A percentile compares a stretch with the other conserved stretches of the same genome.
These are phyloP conservation scores for Solanum neorickii DNA, from an alignment of 257 asterid species.

Conservation along the genomic window DNA sequence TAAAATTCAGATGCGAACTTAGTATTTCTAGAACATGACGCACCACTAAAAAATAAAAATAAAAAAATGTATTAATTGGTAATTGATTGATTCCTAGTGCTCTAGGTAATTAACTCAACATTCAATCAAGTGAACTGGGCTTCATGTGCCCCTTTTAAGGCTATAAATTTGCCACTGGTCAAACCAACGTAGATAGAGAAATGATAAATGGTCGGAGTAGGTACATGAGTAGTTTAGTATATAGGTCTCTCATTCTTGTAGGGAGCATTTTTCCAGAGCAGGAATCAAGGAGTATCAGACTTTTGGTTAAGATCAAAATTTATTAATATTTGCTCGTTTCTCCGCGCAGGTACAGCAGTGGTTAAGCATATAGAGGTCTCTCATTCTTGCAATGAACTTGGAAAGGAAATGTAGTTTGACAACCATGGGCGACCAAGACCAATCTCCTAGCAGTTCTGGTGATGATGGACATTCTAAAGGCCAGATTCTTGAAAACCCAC, in stretches of 20 bases:
- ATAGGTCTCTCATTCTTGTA: background rate
- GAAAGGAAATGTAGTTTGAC: background rate
- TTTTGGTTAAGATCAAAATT: background rate
- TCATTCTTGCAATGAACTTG: background rate
- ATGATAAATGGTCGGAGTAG: background rate
- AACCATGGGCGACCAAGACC: background rate
- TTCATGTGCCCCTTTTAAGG: background rate
- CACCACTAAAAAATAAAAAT: background rate
- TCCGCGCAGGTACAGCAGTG: background rate
- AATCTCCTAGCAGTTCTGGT: background rate
- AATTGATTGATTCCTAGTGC: background rate
- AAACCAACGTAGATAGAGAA: background rate
- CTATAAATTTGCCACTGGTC: background rate
- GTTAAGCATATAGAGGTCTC: background rate
- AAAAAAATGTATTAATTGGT: background rate
- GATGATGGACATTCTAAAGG: background rate
- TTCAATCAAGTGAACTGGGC: background rate
- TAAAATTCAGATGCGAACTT: background rate
- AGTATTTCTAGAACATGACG: background rate
- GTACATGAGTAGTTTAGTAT: background rate
- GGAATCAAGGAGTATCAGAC: background rate
- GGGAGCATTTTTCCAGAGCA: background rate
- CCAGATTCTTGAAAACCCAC: background rate
- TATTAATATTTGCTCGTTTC: background rate
- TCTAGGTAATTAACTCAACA: background rate